Percentiles rank a stretch among this genome's conserved stretches.
These are phyloP conservation scores for Saraca asoca DNA, from an alignment of 331 rosid genomes.

Conservation along the genomic window DNA sequence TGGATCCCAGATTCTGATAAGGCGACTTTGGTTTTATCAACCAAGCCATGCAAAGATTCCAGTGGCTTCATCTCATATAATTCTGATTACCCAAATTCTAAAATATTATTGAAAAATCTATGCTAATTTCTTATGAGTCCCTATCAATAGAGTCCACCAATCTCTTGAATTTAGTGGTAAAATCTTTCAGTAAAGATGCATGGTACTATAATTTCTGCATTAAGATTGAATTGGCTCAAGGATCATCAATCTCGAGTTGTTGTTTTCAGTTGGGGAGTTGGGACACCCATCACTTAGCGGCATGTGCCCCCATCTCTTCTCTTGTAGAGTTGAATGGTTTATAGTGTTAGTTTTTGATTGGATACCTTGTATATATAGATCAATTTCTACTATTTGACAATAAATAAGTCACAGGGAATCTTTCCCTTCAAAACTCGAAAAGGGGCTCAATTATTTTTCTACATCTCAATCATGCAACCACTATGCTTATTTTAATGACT, in stretches of 20 bases:
- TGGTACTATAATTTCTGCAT: conserved; percentile 28
- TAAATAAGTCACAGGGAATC: conserved; percentile 33
- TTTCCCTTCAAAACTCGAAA: conserved; percentile 36
- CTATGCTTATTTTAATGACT: not conserved
- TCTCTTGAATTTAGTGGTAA: conserved; percentile 33
- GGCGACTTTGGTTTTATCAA: conserved; percentile 27
- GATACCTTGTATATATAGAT: not conserved
- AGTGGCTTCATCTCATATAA: conserved; percentile 21
- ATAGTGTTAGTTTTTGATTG: conserved; percentile 22
- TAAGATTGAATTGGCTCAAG: conserved; percentile 14
- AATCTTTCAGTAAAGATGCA: conserved; percentile 26
- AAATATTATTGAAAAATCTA: not conserved
- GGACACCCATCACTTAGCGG: conserved; percentile 32
- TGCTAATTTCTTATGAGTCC: conserved; percentile 37
- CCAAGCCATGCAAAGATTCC: conserved; percentile 31
- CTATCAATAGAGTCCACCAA: no score
- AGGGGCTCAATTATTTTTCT: conserved; percentile 10
- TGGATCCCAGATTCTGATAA: conserved; percentile 29
- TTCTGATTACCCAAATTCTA: not conserved
- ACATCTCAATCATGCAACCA: conserved; percentile 25
- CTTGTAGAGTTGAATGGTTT: conserved; percentile 4
- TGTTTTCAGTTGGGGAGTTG: conserved; percentile 43
- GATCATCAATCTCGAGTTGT: conserved; percentile 39
- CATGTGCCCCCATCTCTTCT: conserved; percentile 31
- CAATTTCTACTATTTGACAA: not conserved